Evolutionary conservation across 2,329 filamentous ascomycete genomes (phyloP), one percentile per base, ranked within the genome.

Genomic region (Cercospora zeae-maydis): DNA sequence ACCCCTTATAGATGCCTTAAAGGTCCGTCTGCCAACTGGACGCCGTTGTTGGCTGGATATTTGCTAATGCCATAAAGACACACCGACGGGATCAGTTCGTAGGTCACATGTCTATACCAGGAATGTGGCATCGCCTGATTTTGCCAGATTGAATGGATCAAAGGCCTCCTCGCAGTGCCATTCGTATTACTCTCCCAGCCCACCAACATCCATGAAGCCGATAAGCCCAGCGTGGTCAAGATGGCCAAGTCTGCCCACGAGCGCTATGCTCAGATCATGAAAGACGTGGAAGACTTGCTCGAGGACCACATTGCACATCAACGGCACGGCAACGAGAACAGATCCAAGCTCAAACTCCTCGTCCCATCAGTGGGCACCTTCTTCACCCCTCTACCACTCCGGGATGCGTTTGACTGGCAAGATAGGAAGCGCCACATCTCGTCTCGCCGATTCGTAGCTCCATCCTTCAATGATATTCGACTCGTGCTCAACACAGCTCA

Each of bases 171-270:
- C 11, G 95, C 95, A 1, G 93, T 98, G 0, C 95, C 95, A 0
- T 99, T 99, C 75, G 93, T 99, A 39, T 85, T 99, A 59, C 92
- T 96, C 76, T 97, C 93, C 1, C 93, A 98, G 75, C 95, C 95
- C 3, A 96, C 92, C 0, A 92, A 92, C 19, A 86, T 92, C 45
- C 92, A 93, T 72, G 88, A 93, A 67, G 82, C 85, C 61, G 83
- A 86, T 70, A 85, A 85, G 64, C 81, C 84, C 59, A 84, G 82
- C 60, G 84, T 93, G 56, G 56, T 64, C 51, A 66, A 67, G 36
- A 92, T 93, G 81, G 90, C 91, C 4, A 85, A 86, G 62, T 88
- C 91, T 73, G 91, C 93, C 27, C 92, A 95, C 73, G 84, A 90
- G 61, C 87, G 95, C 66, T 99, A 98, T 79, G 90, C 91, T 53